phyloP scores from a whole-genome alignment of 1,139 yeast species.

The Lodderomyces jiufengensis region DNA sequence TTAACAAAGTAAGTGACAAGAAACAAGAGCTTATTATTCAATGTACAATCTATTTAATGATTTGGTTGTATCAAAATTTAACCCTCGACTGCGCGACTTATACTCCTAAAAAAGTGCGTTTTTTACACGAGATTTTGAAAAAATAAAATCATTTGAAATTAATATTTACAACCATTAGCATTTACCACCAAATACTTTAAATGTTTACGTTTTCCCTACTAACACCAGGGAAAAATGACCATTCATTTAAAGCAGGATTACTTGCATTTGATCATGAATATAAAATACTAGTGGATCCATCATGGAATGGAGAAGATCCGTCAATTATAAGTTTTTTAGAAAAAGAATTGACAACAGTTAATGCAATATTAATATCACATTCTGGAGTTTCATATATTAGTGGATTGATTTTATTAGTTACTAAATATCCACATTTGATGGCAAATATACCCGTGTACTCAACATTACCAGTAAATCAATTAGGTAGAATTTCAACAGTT shows the following conservation, averaged over 20 bases:
- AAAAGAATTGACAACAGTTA: slow-evolving; percentile 48
- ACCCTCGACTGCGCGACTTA: too few relatives aligned
- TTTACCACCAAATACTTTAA: too few relatives aligned
- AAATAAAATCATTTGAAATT: too few relatives aligned
- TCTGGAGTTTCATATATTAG: slow-evolving; percentile 80
- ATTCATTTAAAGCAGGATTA: slow-evolving; percentile 40
- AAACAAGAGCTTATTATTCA: too few relatives aligned
- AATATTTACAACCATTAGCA: too few relatives aligned
- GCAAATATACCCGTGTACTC: slow-evolving; percentile 74
- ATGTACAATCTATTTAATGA: too few relatives aligned
- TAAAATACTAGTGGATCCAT: slow-evolving; percentile 64
- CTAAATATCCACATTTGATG: slow-evolving; percentile 57
- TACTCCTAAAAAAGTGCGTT: too few relatives aligned
- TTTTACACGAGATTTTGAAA: too few relatives aligned
- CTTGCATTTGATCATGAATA: slow-evolving; percentile 45
- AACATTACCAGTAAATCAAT: slow-evolving; percentile 80
- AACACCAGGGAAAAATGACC: slow-evolving; percentile 28
- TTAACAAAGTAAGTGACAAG: too few relatives aligned
- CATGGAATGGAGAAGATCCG: slow-evolving; percentile 57
- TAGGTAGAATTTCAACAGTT: slow-evolving; percentile 82
- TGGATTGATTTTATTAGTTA: slow-evolving; percentile 68
- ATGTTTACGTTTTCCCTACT: slow-evolving; percentile 44
- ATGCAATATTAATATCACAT: slow-evolving; percentile 76
- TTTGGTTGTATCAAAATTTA: too few relatives aligned
- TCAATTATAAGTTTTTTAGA: slow-evolving; percentile 42